A percentile compares a stretch with the other conserved stretches of the same genome.
These are phyloP conservation scores for Tetrahymena malaccensis DNA, from an alignment of 73 alveolate genomes.

Conservation along the genomic window DNA sequence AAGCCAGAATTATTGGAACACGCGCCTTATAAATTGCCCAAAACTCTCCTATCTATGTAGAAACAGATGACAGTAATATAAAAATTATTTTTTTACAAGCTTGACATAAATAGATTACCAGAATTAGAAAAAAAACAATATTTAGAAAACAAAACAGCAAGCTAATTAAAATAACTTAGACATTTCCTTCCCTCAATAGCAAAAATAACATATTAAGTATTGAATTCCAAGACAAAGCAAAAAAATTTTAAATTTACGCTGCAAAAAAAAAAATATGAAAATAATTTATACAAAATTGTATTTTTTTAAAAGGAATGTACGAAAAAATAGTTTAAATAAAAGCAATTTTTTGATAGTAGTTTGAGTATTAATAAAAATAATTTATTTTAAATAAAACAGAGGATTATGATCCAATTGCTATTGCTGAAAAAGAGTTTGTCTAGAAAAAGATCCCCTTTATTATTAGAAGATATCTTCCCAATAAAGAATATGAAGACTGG, in stretches of 20 bases:
- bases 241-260: not conserved
- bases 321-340: no score
- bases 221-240: not conserved
- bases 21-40: constrained; percentile 87
- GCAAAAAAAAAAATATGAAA: not conserved
- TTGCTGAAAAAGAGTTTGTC: constrained; percentile 92
- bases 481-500: constrained; percentile 96
- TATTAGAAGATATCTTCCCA: constrained; percentile 92
- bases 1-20: constrained; percentile 97
- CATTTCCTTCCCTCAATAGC: not conserved
- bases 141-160: not conserved
- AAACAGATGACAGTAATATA: constrained; percentile 18
- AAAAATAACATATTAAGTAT: no score
- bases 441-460: constrained; percentile 89
- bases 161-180: not conserved
- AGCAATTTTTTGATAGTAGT: no score
- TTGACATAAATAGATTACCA: not conserved
- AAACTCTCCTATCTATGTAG: constrained; percentile 41
- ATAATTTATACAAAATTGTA: not conserved
- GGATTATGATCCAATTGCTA: constrained; percentile 75
- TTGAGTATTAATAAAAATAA: not conserved
- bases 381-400: constrained; percentile 1
- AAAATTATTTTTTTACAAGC: not conserved
- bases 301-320: no score
- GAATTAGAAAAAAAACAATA: no score